A percentile compares a stretch with the other conserved stretches of the same genome.
Evolutionary conservation across 208 protist genomes (phyloP).

Genomic region (Novymonas esmeraldas): DNA sequence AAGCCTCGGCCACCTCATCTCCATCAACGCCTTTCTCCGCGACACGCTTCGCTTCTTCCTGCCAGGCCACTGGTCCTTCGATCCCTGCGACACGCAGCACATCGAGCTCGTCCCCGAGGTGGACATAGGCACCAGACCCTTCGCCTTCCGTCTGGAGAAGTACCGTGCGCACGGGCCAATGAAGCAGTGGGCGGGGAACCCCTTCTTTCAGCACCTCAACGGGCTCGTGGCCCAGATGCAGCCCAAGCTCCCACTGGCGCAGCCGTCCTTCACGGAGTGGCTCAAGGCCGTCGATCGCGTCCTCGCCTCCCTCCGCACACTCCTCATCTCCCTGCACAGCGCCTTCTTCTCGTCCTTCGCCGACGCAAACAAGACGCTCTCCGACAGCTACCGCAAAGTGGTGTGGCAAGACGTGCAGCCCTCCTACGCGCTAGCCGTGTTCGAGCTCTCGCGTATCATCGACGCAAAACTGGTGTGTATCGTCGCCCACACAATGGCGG

Average conservation of each 20-base stretch:
- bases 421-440: conserved; percentile 10
- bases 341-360: conserved; percentile 11
- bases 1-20: not conserved
- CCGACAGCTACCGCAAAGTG: not conserved
- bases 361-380: not conserved
- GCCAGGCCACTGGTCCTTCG: conserved; percentile 11
- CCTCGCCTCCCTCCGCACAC: not conserved
- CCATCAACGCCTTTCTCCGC: not conserved
- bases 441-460: conserved; percentile 8
- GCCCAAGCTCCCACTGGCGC: conserved; percentile 4
- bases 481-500: conserved; percentile 5
- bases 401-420: not conserved
- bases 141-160: not conserved
- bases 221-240: conserved; percentile 3
- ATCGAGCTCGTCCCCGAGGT: not conserved
- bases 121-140: too few relatives aligned
- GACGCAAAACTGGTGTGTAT: conserved; percentile 10
- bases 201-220: conserved; percentile 3
- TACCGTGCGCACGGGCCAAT: not conserved
- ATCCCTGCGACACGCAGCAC: conserved; percentile 3
- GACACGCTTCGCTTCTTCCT: conserved; percentile 11
- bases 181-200: not conserved
- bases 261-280: not conserved
- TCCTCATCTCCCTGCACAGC: conserved; percentile 2
- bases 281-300: not conserved